Base-by-base conservation (phyloP, 768 basidiomycete species). In the Podaxis pistillaris region DNA sequence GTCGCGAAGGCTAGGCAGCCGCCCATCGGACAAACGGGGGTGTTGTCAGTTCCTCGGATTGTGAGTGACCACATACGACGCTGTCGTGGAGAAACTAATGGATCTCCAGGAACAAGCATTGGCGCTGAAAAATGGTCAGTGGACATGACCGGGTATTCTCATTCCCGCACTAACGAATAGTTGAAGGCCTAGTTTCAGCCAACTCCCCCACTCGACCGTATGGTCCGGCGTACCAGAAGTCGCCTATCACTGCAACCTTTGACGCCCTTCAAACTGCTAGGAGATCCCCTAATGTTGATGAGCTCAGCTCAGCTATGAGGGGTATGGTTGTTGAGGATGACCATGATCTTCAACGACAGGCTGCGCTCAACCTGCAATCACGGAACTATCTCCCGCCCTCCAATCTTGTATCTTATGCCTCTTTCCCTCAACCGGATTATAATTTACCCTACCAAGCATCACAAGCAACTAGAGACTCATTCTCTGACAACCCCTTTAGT, bases 251-350 rank as follows among this genome's bases (percentile, higher is more conserved):
- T 24, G 33, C 46, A 41, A 63, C 38, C 64, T 68, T 56, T 59
- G 70, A 71, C 40, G 33, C 67, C 38, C 60, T 62, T 37, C 52
- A 55, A 26, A 49, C 60, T 3, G 33, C 51, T 1, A 53, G 53
- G 30, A 54, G 60, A n/a, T 62, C 60, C 22, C 60, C 60, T 50
- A 80, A 78, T 17, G 85, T 84, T 53, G 81, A 79, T 59, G 86
- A 88, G 36, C 75, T 89, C 37, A 75, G 85, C 13, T 71, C 83
- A 36, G 79, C 84, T 3, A 73, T 90, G 53, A 83, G 88, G 63
- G 86, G 86, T 3, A 75, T 75, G 72, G 69, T 66, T 19, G 70
- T 72, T 50, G 75, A 75, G 53, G 74, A 75, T 56, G 72, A 74
- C 24, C 64, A 68, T 41, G 68, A 64, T 54, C 62, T 59, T 68